Percentiles rank a stretch among this genome's conserved stretches.
phyloP scores from a whole-genome alignment of 805 yeast genomes.

The Candida orba region DNA sequence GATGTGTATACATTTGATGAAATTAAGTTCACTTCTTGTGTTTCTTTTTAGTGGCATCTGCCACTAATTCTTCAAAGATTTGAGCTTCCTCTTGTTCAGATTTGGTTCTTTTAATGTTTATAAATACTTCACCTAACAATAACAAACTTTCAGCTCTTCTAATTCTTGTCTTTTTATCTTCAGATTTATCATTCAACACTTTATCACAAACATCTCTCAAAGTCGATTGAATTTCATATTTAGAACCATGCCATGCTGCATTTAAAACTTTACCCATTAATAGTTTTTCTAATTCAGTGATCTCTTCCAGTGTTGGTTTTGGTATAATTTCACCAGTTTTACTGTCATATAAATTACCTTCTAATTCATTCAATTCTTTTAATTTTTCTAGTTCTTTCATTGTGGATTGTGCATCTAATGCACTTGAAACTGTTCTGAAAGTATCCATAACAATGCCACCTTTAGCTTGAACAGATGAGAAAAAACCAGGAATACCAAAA shows the following conservation, averaged over 20 bases:
- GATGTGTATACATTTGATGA: no score
- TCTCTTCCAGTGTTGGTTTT: constrained; percentile 53
- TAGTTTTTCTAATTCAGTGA: constrained; percentile 66
- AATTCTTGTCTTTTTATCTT: constrained; percentile 37
- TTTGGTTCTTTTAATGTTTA: constrained; percentile 50
- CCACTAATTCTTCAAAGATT: constrained; percentile 65
- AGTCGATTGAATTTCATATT: constrained; percentile 69
- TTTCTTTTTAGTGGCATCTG: constrained; percentile 42
- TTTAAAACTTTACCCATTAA: constrained; percentile 74
- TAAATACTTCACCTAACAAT: constrained; percentile 57
- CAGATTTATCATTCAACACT: constrained; percentile 51
- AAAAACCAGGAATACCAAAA: constrained; percentile 64
- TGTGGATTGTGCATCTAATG: constrained; percentile 72
- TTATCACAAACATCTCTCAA: constrained; percentile 64
- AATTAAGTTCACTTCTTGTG: constrained; percentile 5
- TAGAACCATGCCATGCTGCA: constrained; percentile 82
- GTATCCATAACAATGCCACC: constrained; percentile 70
- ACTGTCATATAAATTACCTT: constrained; percentile 36
- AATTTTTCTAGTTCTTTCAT: constrained; percentile 65
- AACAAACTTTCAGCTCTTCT: constrained; percentile 59
- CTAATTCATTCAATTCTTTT: constrained; percentile 42
- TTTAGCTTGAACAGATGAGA: constrained; percentile 65
- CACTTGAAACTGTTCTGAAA: constrained; percentile 61
- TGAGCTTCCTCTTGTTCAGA: constrained; percentile 72
- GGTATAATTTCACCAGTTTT: constrained; percentile 45